Conservation (phyloP, 1,284 basidiomycete genomes). For the Cutaneotrichosporon sp. region DNA sequence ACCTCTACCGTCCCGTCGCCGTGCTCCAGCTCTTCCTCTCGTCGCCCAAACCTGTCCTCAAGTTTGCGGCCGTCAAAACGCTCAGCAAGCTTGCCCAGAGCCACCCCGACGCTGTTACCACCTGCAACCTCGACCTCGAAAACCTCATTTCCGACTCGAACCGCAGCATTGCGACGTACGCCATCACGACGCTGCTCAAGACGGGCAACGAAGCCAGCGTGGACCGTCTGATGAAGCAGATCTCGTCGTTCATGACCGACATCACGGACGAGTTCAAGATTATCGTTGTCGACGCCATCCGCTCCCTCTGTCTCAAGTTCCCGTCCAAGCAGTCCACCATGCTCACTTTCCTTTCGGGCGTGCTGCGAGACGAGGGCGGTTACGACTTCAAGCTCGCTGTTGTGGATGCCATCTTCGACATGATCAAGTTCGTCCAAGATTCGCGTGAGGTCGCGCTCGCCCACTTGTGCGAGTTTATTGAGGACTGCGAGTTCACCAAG, state of each 20-base stretch:
- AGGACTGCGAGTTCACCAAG: slow-evolving; percentile 99
- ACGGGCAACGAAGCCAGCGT: slow-evolving; percentile 99
- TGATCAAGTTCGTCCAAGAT: slow-evolving; percentile 96
- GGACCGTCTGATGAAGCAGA: slow-evolving; percentile 98
- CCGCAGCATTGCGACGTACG: slow-evolving; percentile 94
- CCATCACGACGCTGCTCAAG: slow-evolving; percentile 98
- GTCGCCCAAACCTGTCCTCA: slow-evolving; percentile 86
- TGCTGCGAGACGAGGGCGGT: slow-evolving; percentile 93
- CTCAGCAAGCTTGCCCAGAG: slow-evolving; percentile 80
- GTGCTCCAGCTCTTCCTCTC: slow-evolving; percentile 90
- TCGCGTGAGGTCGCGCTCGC: slow-evolving; percentile 93
- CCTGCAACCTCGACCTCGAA: slow-evolving; percentile 97
- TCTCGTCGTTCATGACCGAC: slow-evolving; percentile 97
- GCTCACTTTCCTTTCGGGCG: slow-evolving; percentile 90
- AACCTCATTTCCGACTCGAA: slow-evolving; percentile 95
- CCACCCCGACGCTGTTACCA: slow-evolving; percentile 78
- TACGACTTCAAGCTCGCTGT: slow-evolving; percentile 99
- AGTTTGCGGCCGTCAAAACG: slow-evolving; percentile 96
- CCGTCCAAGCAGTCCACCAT: slow-evolving; percentile 92
- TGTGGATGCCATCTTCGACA: slow-evolving; percentile 99
- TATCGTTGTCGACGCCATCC: slow-evolving; percentile 97
- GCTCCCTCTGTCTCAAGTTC: slow-evolving; percentile 97
- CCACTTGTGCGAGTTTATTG: slow-evolving; percentile 99
- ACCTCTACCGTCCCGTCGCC: slow-evolving; percentile 81
- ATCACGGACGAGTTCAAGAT: slow-evolving; percentile 99